Conservation (phyloP, 768 basidiomycete species). For the Suillus americanus region DNA sequence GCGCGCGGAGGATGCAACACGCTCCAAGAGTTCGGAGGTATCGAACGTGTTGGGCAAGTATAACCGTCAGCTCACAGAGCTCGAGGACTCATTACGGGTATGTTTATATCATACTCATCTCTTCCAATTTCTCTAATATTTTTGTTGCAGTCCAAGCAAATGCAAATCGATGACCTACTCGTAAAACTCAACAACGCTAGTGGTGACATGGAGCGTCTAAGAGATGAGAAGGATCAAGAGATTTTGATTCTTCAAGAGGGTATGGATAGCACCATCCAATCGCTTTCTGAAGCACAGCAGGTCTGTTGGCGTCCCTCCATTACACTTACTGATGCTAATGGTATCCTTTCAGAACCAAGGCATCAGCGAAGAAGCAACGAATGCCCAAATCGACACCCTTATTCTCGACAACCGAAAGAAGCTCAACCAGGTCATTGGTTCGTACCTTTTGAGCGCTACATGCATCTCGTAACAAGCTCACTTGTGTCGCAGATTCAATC, state of each 20-base stretch:
- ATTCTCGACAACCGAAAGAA: slow-evolving; percentile 98
- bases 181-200: slow-evolving; percentile 72
- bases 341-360: slow-evolving; percentile 63
- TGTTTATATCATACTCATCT: slow-evolving; percentile 41
- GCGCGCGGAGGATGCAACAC: slow-evolving; percentile 90
- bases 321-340: slow-evolving; percentile 1
- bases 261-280: slow-evolving; percentile 88
- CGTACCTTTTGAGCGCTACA: slow-evolving; percentile 18
- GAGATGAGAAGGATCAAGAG: slow-evolving; percentile 97
- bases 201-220: slow-evolving; percentile 74
- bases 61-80: slow-evolving; percentile 91
- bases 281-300: slow-evolving; percentile 84
- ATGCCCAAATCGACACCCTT: slow-evolving; percentile 95
- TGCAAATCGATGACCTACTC: slow-evolving; percentile 93
- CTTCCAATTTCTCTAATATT: slow-evolving; percentile 14
- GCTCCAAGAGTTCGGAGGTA: slow-evolving; percentile 92
- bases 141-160: slow-evolving; percentile 77
- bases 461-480: slow-evolving; percentile 11
- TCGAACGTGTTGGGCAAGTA: slow-evolving; percentile 87
- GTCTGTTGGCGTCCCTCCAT: slow-evolving; percentile 38
- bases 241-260: slow-evolving; percentile 94
- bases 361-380: slow-evolving; percentile 84
- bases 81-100: slow-evolving; percentile 94
- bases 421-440: slow-evolving; percentile 94
- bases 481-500: slow-evolving; percentile 76